Percentiles rank a stretch among this genome's conserved stretches.
Conservation (phyloP, 202 grass and related monocot genomes). For the Thinopyrum obtusiflorum region DNA sequence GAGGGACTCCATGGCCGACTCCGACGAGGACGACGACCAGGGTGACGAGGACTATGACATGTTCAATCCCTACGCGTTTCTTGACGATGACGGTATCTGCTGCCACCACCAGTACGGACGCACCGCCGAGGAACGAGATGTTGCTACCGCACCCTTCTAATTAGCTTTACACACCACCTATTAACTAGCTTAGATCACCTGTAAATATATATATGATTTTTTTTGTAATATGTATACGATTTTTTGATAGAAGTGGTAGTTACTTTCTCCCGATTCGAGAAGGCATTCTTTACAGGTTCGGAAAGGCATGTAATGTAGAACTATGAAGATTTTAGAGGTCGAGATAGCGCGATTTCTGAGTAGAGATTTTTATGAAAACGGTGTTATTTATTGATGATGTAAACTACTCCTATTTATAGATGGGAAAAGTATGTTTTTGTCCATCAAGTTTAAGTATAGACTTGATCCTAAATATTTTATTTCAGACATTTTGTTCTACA, state of each 20-base stretch:
- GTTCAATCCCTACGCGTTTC: not conserved
- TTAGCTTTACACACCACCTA: not conserved
- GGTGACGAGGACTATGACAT: not conserved
- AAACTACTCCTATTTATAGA: no score
- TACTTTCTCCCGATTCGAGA: not conserved
- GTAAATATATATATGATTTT: not conserved
- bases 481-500: no score
- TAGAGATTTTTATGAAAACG: no score
- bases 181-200: not conserved
- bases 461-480: no score
- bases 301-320: not conserved
- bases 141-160: slow-evolving; percentile 18
- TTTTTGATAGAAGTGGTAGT: not conserved
- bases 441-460: no score
- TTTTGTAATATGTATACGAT: not conserved
- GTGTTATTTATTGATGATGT: no score
- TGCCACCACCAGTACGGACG: not conserved
- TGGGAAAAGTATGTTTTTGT: no score
- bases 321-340: no score
- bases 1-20: not conserved
- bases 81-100: no score
- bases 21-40: not conserved
- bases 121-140: not conserved
- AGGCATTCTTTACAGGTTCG: not conserved
- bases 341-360: no score